Base-by-base conservation (phyloP, 371 early-diverging fungal species). In the Lichtheimia ornata region DNA sequence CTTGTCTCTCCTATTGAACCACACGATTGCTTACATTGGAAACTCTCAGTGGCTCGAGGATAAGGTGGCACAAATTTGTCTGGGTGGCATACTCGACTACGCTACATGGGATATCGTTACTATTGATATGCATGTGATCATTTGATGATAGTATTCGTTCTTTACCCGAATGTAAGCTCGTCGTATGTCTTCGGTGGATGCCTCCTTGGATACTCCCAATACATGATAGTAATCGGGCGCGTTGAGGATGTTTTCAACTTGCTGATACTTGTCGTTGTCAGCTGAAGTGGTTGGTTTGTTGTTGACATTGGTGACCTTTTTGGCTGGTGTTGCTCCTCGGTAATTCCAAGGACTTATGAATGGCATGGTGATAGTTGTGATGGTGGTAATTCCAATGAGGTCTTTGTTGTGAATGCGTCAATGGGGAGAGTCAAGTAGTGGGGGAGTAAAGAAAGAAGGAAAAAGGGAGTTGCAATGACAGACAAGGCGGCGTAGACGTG, bases 31-130 rank as follows among this genome's bases (percentile, higher is more conserved):
- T 63, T 71, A 74, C 79, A 42, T 63, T 78, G 79, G 53, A 78
- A 78, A 44, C 75, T 71, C 51, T 73, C 68, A 22, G 70, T 70
- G 5, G 70, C 70, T 58, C 66, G 63, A 35, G 66, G 54, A 41
- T 70, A 62, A 7, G 63, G 55, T n/a, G 70, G 70, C 7, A 65
- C 64, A 53, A 70, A 78, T 44, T 73, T 74, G 59, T 78, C 79
- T 41, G 79, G 79, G 49, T 78, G 79, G 58, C 79, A 78, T 5
- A 75, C 64, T 66, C 75, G 62, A 55, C 79, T 73, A 65, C 56
- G 64, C 79, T 78, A 63, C 7, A 56, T 20, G 42, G n/a, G n/a
- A 50, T n/a, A 28, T 44, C 18, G 54, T 35, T 35, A 35, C 35
- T 35, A 35, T 28, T 4, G 28, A 35, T 9, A 35, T 11, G 0